A percentile compares a stretch with the other conserved stretches of the same genome.
These are phyloP conservation scores for Dichotomocladium elegans DNA, from an alignment of 371 early-diverging fungal genomes.

Conservation along the genomic window DNA sequence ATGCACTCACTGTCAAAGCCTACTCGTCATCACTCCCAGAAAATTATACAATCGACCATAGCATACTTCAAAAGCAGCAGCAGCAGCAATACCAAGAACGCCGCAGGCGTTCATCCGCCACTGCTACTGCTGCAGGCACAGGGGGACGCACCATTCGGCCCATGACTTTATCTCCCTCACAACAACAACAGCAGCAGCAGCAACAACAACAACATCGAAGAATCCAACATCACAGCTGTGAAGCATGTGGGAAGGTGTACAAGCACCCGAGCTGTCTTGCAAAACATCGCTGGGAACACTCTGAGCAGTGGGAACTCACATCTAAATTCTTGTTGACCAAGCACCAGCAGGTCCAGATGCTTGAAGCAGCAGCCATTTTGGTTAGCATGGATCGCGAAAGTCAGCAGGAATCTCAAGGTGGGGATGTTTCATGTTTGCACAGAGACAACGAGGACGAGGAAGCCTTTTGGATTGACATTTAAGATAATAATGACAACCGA, in stretches of 20 bases:
- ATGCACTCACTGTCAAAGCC: constrained; percentile 14
- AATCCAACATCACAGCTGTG: constrained; percentile 23
- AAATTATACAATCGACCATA: constrained; percentile 27
- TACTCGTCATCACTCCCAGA: constrained; percentile 20
- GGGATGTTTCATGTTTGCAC: no score
- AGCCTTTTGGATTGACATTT: no score
- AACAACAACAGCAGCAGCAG: not conserved
- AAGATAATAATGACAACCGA: no score
- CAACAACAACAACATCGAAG: not conserved
- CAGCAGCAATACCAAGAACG: no score
- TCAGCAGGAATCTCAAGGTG: no score
- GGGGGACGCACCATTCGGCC: constrained; percentile 17
- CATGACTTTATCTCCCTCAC: not conserved
- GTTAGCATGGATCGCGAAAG: constrained; percentile 49
- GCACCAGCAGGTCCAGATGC: constrained; percentile 70
- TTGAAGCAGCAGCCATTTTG: constrained; percentile 59
- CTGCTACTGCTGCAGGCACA: constrained; percentile 15
- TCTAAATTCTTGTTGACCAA: constrained; percentile 62
- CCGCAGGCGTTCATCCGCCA: constrained; percentile 2
- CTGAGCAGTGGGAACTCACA: constrained; percentile 63
- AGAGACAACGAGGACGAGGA: no score
- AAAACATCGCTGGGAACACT: constrained; percentile 75
- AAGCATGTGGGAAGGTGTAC: constrained; percentile 56
- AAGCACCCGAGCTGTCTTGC: constrained; percentile 57
- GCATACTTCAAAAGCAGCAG: no score